Evolutionary conservation across 345 rosid genomes (phyloP).

Genomic region (Luvunga scandens): DNA sequence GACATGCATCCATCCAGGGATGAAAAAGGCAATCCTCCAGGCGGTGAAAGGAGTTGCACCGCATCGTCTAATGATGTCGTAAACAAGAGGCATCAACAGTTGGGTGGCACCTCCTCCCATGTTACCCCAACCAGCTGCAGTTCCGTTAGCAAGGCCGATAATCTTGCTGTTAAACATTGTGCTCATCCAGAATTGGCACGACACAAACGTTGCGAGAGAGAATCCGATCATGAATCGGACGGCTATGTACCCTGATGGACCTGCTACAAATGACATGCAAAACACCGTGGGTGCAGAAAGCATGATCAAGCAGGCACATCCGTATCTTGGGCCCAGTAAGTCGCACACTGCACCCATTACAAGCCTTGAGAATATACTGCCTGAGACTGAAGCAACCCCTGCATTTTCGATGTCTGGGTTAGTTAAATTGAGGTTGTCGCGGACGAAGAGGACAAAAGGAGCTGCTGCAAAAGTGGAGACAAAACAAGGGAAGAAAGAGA

Average conservation of each 20-base stretch:
- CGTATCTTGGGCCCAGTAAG: slow-evolving; percentile 77
- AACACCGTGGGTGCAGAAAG: slow-evolving; percentile 80
- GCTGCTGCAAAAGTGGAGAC: slow-evolving; percentile 91
- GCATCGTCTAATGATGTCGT: slow-evolving; percentile 43
- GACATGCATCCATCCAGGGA: slow-evolving; percentile 69
- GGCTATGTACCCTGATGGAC: slow-evolving; percentile 60
- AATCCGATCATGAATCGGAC: slow-evolving; percentile 94
- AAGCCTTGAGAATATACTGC: slow-evolving; percentile 89
- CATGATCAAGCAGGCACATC: slow-evolving; percentile 83
- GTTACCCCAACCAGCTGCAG: slow-evolving; percentile 95
- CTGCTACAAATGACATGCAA: slow-evolving; percentile 68
- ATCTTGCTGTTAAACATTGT: slow-evolving; percentile 90
- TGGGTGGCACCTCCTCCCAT: slow-evolving; percentile 96
- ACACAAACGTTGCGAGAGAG: slow-evolving; percentile 86
- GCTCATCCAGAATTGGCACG: slow-evolving; percentile 98
- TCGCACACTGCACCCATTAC: slow-evolving; percentile 92
- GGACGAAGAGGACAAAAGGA: slow-evolving; percentile 81
- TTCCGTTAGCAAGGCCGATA: slow-evolving; percentile 87
- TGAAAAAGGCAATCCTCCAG: slow-evolving; percentile 87
- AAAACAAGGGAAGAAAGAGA: slow-evolving; percentile 85
- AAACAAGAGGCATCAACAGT: slow-evolving; percentile 78
- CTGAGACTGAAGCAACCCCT: slow-evolving; percentile 91
- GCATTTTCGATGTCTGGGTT: slow-evolving; percentile 78
- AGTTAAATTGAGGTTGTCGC: slow-evolving; percentile 72
- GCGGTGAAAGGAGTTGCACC: slow-evolving; percentile 81